phyloP scores from a whole-genome alignment of 2,329 filamentous ascomycete genomes.

The Colletotrichum theobromicola region DNA sequence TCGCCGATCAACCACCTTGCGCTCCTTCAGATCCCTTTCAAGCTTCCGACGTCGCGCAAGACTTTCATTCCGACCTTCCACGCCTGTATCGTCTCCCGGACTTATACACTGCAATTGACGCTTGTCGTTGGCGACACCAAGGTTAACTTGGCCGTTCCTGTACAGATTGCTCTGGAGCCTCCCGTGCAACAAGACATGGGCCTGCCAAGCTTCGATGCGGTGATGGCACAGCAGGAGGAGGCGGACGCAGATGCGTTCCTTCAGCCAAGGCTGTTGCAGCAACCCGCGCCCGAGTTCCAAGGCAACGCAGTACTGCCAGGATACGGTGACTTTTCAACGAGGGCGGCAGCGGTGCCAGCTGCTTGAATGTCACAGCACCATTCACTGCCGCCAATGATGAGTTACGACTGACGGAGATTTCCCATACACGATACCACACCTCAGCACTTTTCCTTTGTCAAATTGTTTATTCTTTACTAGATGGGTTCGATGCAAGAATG shows the following conservation, averaged over 20 bases:
- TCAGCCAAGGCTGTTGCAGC: slow-evolving; percentile 42
- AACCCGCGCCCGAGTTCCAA: slow-evolving; percentile 36
- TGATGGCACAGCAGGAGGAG: slow-evolving; percentile 44
- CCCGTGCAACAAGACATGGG: slow-evolving; percentile 30
- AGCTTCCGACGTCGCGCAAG: slow-evolving; percentile 51
- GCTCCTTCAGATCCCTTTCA: slow-evolving; percentile 51
- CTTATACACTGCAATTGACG: slow-evolving; percentile 56
- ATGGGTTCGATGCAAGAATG: background rate
- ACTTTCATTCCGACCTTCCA: slow-evolving; percentile 63
- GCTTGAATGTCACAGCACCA: background rate
- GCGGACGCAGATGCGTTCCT: slow-evolving; percentile 49
- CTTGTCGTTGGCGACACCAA: slow-evolving; percentile 47
- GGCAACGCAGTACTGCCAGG: slow-evolving; percentile 41
- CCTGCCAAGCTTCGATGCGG: slow-evolving; percentile 56
- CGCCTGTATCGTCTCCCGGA: slow-evolving; percentile 60
- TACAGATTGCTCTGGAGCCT: slow-evolving; percentile 55
- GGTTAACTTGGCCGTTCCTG: slow-evolving; percentile 51
- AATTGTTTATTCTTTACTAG: background rate
- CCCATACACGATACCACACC: background rate
- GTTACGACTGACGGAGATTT: background rate
- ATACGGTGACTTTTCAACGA: slow-evolving; percentile 35
- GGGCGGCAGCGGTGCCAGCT: background rate
- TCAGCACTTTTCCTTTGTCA: background rate
- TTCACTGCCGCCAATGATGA: background rate
- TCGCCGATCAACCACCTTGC: slow-evolving; percentile 45